Evolutionary conservation across 495 filamentous ascomycete species (phyloP).

Genomic region (Tuber magnatum): DNA sequence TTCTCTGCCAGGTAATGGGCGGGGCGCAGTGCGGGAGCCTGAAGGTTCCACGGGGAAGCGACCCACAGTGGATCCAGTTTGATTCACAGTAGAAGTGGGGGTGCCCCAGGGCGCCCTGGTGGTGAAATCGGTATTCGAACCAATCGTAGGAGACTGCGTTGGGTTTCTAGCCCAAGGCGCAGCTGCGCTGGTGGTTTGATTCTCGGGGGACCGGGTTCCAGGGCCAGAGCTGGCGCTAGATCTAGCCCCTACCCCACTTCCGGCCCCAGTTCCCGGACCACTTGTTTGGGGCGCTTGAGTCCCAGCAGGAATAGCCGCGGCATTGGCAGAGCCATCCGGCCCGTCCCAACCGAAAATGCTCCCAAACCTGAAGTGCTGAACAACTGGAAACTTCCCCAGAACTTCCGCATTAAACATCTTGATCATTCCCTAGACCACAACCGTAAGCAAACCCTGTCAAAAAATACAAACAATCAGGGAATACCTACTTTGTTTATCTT

Average conservation of each 20-base stretch:
- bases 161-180: slow-evolving; percentile 24
- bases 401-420: slow-evolving; percentile 95
- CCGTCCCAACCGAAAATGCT: slow-evolving; percentile 41
- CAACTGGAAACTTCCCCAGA: slow-evolving; percentile 86
- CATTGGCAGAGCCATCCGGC: background rate
- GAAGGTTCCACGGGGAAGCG: background rate
- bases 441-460: slow-evolving; percentile 12
- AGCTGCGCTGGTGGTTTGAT: slow-evolving; percentile 7
- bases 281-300: background rate
- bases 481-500: slow-evolving; percentile 89
- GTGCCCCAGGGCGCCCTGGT: slow-evolving; percentile 30
- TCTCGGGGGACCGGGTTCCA: slow-evolving; percentile 9
- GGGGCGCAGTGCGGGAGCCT: slow-evolving; percentile 17
- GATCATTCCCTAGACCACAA: slow-evolving; percentile 54
- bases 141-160: slow-evolving; percentile 6
- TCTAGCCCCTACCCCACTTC: background rate
- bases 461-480: slow-evolving; percentile 8
- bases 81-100: slow-evolving; percentile 4
- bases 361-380: slow-evolving; percentile 97
- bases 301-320: background rate
- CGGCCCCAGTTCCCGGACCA: background rate
- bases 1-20: slow-evolving; percentile 13
- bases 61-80: slow-evolving; percentile 9
- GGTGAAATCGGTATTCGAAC: slow-evolving; percentile 17
- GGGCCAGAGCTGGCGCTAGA: slow-evolving; percentile 1